These are phyloP conservation scores for Leccinum uliginosum DNA, from an alignment of 768 basidiomycete genomes.

Conservation along the genomic window DNA sequence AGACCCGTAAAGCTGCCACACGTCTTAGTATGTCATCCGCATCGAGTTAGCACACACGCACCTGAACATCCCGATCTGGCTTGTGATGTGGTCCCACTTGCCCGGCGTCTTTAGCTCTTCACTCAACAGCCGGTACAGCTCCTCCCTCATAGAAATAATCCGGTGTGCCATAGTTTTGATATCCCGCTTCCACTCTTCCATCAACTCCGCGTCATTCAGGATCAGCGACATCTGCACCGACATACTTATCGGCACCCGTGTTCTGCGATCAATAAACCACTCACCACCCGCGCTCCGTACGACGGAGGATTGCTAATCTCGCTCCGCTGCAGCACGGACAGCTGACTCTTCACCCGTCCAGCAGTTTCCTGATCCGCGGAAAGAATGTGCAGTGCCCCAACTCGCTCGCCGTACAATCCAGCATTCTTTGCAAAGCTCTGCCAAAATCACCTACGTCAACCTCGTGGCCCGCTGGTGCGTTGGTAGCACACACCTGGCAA, in stretches of 20 bases:
- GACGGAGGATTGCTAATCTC: constrained; percentile 95
- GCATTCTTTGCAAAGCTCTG: constrained; percentile 98
- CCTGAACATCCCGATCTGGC: constrained; percentile 99
- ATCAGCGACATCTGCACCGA: constrained; percentile 66
- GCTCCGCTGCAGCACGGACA: constrained; percentile 87
- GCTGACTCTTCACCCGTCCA: constrained; percentile 73
- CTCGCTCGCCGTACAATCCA: constrained; percentile 90
- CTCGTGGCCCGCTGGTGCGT: not conserved
- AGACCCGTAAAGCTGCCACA: constrained; percentile 77
- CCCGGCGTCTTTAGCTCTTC: constrained; percentile 84
- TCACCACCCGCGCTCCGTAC: constrained; percentile 83
- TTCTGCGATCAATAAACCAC: constrained; percentile 21
- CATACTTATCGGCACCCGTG: constrained; percentile 1
- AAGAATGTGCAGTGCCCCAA: constrained; percentile 90
- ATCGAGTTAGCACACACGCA: constrained; percentile 30
- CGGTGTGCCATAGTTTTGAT: constrained; percentile 73
- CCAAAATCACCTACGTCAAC: constrained; percentile 9
- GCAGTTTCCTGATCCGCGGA: constrained; percentile 61
- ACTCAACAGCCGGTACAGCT: constrained; percentile 64
- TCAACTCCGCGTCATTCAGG: constrained; percentile 67
- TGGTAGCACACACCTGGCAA: constrained; percentile 62
- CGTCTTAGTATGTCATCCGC: constrained; percentile 3
- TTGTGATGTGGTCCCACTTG: constrained; percentile 92
- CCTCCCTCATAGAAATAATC: constrained; percentile 87
- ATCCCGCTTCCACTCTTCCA: constrained; percentile 86